Evolutionary conservation across 2,329 filamentous ascomycete species (phyloP), one percentile per base, ranked within the genome.

Genomic region (Ascochyta pisi): DNA sequence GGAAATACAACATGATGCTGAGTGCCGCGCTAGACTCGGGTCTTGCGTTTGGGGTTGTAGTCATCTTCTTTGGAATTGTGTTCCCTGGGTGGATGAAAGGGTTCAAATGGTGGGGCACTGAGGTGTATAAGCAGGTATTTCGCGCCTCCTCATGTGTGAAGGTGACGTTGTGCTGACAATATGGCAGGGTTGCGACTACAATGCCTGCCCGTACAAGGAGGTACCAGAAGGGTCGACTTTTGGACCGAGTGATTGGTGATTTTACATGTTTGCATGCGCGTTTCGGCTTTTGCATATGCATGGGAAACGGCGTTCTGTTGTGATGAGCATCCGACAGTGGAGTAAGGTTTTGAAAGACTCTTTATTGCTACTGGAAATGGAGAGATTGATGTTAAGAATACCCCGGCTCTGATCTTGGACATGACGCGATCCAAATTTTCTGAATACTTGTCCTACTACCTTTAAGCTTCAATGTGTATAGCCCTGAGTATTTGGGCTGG

Each of bases 1-100:
- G 86, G 43, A 95, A 96, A 76, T 96, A 96, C 74, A 94, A 90
- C 37, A 95, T 96, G 90, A 93, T 91, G 4, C 80, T 96, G 48
- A 91, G 88, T 54, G 91, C 91, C 0, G 92, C 90, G 1, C 81
- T 96, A 51, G 92, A 96, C 71, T 92, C 89, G 1, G 91, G 91
- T 0, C 79, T 96, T 19, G 91, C 92, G 0, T 90, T 93, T 67
- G 90, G 90, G 26, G 88, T 95, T 33, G 87, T 96, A 9, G 84
- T 94, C 4, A 87, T 95, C 24, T 96, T 96, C 73, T 94, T 96
- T 67, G 90, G 87, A 1, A 89, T 96, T 62, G 83, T 95, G n/a
- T 94, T 92, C 70, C 89, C 91, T 0, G 90, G 90, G 0, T 85
- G 83, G 80, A 89, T 89, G 79, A 83, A 85, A 35, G 81, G 82